Evolutionary conservation across 176 grass and related monocot genomes (phyloP).

Genomic region (Lolium rigidum): DNA sequence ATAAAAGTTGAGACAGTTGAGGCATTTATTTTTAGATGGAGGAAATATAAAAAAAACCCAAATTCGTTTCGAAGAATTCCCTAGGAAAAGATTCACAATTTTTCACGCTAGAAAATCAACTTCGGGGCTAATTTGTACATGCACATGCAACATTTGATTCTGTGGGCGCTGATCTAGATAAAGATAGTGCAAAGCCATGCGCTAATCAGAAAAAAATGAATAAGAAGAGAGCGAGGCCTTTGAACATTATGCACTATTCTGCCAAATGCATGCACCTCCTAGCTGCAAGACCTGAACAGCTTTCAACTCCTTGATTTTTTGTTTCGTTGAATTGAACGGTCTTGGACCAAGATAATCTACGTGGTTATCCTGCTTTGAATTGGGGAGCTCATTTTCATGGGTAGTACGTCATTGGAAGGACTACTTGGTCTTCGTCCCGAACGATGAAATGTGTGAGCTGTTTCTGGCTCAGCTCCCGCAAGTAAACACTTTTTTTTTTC

Average conservation of each 20-base stretch:
- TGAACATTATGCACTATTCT: background rate
- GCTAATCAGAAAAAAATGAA: background rate
- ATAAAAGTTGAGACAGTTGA: too few species aligned
- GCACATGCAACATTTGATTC: too few species aligned
- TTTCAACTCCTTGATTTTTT: background rate
- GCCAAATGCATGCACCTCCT: background rate
- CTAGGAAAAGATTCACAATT: background rate
- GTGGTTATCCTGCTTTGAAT: background rate
- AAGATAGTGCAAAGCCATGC: too few species aligned
- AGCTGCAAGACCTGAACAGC: background rate
- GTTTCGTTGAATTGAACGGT: background rate
- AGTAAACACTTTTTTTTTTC: too few species aligned
- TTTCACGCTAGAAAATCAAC: too few species aligned
- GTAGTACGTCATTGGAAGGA: background rate
- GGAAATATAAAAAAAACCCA: background rate
- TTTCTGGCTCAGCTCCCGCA: too few species aligned
- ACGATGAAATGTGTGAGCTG: constrained; percentile 11
- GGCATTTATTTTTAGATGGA: too few species aligned
- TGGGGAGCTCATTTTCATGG: constrained; percentile 27
- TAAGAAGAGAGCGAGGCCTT: background rate
- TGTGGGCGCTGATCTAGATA: too few species aligned
- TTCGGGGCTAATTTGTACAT: background rate
- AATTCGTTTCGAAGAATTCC: background rate
- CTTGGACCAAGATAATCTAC: constrained; percentile 17
- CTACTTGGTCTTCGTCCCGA: background rate